Evolutionary conservation across 148 eudicot species (phyloP).

Genomic region (Polygonum aviculare): DNA sequence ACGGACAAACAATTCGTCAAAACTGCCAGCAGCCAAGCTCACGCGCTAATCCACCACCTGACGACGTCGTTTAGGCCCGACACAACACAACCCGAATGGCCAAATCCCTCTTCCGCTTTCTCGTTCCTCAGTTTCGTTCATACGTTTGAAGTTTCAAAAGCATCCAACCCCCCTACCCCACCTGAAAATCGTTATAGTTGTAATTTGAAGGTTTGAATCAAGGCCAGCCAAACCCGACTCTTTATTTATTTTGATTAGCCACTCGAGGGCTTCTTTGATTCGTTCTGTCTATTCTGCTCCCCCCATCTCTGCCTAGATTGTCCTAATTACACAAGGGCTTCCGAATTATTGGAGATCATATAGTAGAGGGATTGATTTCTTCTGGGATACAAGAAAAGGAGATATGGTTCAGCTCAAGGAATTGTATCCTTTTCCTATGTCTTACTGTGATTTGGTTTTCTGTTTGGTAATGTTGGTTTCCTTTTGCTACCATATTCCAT

Average conservation of each 20-base stretch:
- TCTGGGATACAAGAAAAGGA: not conserved
- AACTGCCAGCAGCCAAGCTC: not conserved
- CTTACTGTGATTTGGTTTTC: not conserved
- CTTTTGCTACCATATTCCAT: not conserved
- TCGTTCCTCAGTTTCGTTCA: not conserved
- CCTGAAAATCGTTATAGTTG: not conserved
- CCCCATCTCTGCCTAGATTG: not conserved
- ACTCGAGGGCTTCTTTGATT: not conserved
- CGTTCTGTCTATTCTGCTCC: slow-evolving; percentile 1
- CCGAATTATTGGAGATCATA: not conserved
- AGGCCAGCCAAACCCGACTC: not conserved
- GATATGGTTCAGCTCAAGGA: slow-evolving; percentile 44
- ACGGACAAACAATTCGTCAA: not conserved
- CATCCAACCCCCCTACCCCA: slow-evolving; percentile 4
- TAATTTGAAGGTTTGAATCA: not conserved
- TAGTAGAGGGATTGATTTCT: not conserved
- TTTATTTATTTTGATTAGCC: not conserved
- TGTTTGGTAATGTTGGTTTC: not conserved
- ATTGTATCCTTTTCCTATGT: slow-evolving; percentile 36
- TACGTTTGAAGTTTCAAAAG: slow-evolving; percentile 1
- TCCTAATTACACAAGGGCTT: not conserved
- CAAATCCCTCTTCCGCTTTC: not conserved
- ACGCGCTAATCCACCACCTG: not conserved
- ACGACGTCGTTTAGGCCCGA: not conserved
- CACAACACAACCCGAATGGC: not conserved